Evolutionary conservation across 805 yeast species (phyloP), one percentile per base, ranked within the genome.

Genomic region (Starmerella gropengiesseri): DNA sequence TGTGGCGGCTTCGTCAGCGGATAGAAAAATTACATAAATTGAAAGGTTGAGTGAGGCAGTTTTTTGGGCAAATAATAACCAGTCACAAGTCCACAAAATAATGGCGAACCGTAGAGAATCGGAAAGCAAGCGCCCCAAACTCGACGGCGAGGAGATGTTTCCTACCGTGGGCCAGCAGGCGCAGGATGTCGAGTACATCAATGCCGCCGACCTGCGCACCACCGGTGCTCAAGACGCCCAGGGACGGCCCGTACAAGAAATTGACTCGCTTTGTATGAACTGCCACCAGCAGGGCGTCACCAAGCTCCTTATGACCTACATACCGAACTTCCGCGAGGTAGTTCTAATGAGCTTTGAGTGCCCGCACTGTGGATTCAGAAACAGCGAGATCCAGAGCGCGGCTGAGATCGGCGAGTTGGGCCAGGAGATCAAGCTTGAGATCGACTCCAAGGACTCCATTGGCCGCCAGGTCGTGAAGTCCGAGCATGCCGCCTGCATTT

Each of bases 301-400:
- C 4, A 67, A 93, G 52, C 61, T 91, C 60, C 68, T 91, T 32
- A 67, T 91, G 55, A 91, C 99, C 12, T 70, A 77, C 41, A 91
- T 91, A 55, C 99, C 99, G 16, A 85, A 69, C 56, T 91, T 91
- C 66, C 70, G 87, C 50, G 96, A 91, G 61, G 76, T 91, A 40
- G 81, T 91, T 40, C 61, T 91, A 44, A 89, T 91, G 94, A 86
- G 96, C 1, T 91, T 91, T 62, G 83, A 78, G 52, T 91, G 99
- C 63, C 89, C 91, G 21, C 96, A 87, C 62, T 91, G 99, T 68
- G 83, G 84, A 1, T 76, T 84, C 59, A 82, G 79, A 60, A 89
- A 85, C 69, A 75, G 84, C 30, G 98, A 91, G 64, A 74, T 91
- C 53, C 98, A 91, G 67, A 81, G 96, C n/a, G 99, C 98, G 5